Evolutionary conservation across 73 alveolate species (phyloP).

Genomic region (Paramecium sonneborni): DNA sequence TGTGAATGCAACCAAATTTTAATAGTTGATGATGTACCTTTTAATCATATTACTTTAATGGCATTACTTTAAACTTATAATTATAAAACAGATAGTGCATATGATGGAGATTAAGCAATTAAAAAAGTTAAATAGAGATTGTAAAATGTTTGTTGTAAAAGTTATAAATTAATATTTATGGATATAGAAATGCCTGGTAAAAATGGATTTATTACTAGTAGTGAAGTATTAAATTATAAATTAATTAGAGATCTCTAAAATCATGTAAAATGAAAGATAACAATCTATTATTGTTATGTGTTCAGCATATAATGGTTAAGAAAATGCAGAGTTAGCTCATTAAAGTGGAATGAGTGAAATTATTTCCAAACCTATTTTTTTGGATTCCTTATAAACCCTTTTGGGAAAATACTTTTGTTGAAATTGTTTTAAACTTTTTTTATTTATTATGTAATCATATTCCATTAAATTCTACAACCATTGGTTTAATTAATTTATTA

Average conservation of each 20-base stretch:
- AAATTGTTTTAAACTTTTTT: background rate
- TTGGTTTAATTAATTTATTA: background rate
- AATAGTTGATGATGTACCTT: conserved; percentile 43
- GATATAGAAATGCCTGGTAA: conserved; percentile 51
- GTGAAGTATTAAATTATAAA: conserved; percentile 10
- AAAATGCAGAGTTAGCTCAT: conserved; percentile 4
- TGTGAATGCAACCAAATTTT: conserved; percentile 14
- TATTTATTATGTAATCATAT: background rate
- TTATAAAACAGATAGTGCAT: background rate
- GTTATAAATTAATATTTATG: conserved; percentile 12
- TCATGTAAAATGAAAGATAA: background rate
- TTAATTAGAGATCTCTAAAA: conserved; percentile 4
- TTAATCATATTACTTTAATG: conserved; percentile 17
- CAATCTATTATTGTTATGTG: background rate
- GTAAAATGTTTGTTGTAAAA: background rate
- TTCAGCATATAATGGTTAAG: conserved; percentile 35
- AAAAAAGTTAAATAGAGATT: background rate
- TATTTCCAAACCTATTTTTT: conserved; percentile 9
- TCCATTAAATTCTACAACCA: conserved; percentile 20
- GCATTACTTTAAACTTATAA: background rate
- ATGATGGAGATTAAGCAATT: conserved; percentile 42
- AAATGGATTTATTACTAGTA: conserved; percentile 2
- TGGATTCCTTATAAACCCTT: background rate
- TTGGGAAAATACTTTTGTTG: background rate
- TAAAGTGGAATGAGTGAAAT: conserved; percentile 40